A percentile compares a stretch with the other conserved stretches of the same genome.
These are phyloP conservation scores for Colletotrichum kahawae DNA, from an alignment of 2,329 filamentous ascomycete genomes.

Conservation along the genomic window DNA sequence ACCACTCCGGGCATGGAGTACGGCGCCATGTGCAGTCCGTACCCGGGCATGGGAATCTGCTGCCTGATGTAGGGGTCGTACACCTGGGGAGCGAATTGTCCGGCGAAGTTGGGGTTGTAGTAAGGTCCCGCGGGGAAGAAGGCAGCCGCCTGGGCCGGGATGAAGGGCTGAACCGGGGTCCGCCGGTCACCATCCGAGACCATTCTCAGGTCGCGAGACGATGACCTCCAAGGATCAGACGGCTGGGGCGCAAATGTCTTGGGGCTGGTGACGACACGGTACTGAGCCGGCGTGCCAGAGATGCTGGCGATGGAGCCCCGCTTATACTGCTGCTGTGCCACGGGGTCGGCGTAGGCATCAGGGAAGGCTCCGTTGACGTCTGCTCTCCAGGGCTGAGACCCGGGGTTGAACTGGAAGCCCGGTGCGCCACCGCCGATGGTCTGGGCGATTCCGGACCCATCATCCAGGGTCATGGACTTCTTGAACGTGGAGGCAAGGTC, in stretches of 20 bases:
- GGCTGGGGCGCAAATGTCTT: constrained; percentile 30
- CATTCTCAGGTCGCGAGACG: constrained; percentile 37
- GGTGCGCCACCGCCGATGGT: constrained; percentile 31
- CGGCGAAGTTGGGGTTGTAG: constrained; percentile 39
- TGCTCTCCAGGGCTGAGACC: constrained; percentile 50
- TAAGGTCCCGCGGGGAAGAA: constrained; percentile 37
- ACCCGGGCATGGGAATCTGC: constrained; percentile 26
- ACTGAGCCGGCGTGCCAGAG: constrained; percentile 37
- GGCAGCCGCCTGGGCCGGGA: constrained; percentile 29
- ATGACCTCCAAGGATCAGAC: constrained; percentile 43
- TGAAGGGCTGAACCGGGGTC: constrained; percentile 34
- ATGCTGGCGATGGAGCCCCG: constrained; percentile 44
- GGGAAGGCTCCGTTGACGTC: constrained; percentile 35
- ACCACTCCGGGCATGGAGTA: constrained; percentile 31
- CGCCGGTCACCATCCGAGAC: constrained; percentile 43
- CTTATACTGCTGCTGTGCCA: constrained; percentile 29
- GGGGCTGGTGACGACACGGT: constrained; percentile 27
- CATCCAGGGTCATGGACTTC: constrained; percentile 39
- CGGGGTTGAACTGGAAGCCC: constrained; percentile 51
- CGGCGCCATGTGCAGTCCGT: constrained; percentile 36
- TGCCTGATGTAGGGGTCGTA: constrained; percentile 35
- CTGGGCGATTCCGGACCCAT: constrained; percentile 24
- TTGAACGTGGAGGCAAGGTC: constrained; percentile 39
- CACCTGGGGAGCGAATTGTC: constrained; percentile 39
- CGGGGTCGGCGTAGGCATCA: constrained; percentile 36